phyloP scores from a whole-genome alignment of 352 stramenopile genomes.

The Saprolegnia parasitica region DNA sequence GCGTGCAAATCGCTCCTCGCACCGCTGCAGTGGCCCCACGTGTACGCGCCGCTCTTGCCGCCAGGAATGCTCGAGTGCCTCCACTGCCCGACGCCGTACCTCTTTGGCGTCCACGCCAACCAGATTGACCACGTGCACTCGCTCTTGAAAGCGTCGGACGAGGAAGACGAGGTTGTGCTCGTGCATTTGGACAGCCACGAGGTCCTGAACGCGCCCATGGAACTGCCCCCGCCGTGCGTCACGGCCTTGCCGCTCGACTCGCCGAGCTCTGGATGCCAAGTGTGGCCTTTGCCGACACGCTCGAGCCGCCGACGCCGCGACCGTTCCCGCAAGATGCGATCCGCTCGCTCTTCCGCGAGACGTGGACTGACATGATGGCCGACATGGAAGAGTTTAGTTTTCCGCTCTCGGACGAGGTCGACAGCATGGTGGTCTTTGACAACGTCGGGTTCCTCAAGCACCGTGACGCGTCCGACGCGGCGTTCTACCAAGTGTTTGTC shows the following conservation, averaged over 20 bases:
- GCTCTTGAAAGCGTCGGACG: constrained; percentile 43
- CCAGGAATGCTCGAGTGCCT: constrained; percentile 76
- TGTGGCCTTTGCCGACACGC: constrained; percentile 64
- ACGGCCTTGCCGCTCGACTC: constrained; percentile 45
- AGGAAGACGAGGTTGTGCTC: constrained; percentile 55
- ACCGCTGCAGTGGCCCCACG: constrained; percentile 80
- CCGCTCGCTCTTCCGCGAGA: constrained; percentile 57
- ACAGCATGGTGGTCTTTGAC: constrained; percentile 84
- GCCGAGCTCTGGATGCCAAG: constrained; percentile 68
- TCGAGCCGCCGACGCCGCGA: constrained; percentile 48
- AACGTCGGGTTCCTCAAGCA: constrained; percentile 61
- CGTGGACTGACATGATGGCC: constrained; percentile 64
- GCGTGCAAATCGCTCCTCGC: constrained; percentile 79
- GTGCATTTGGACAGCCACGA: constrained; percentile 70
- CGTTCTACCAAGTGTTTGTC: constrained; percentile 73
- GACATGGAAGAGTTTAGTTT: constrained; percentile 80
- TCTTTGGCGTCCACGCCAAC: constrained; percentile 72
- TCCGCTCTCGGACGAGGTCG: constrained; percentile 81
- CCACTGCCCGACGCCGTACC: constrained; percentile 81
- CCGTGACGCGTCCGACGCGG: constrained; percentile 40
- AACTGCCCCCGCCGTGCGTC: constrained; percentile 47
- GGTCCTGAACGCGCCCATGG: constrained; percentile 47
- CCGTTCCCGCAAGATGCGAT: constrained; percentile 66
- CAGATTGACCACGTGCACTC: constrained; percentile 49
- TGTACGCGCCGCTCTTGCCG: constrained; percentile 79